Conservation (phyloP, 441 rosid species). For the Syzygium malaccense region DNA sequence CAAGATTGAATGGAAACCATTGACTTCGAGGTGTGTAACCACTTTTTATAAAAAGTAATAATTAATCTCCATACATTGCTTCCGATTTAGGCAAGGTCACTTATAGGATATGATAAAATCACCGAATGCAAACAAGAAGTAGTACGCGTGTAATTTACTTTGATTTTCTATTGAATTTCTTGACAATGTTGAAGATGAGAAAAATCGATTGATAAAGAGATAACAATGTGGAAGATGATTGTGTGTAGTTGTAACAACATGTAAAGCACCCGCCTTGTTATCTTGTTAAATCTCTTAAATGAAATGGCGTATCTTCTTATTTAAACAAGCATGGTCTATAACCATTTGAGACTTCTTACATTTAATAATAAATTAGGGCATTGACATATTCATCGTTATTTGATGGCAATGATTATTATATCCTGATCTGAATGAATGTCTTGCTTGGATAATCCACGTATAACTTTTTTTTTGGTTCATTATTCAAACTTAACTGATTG, state of each 20-base stretch:
- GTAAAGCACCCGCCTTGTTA: not conserved
- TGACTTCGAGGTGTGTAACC: not conserved
- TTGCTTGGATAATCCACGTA: not conserved
- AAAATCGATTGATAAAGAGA: not conserved
- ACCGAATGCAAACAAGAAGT: not conserved
- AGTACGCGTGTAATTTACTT: too few species aligned
- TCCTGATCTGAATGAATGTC: not conserved
- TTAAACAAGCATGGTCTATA: not conserved
- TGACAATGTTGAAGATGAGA: not conserved
- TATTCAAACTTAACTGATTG: not conserved
- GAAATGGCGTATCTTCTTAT: not conserved
- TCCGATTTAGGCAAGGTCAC: not conserved
- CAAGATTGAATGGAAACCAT: not conserved
- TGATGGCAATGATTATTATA: not conserved
- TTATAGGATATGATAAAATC: not conserved
- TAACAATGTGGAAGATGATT: not conserved
- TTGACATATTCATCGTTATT: not conserved
- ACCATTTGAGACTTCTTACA: not conserved
- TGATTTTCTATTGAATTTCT: not conserved
- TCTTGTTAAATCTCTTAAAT: not conserved
- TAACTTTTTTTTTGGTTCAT: not conserved
- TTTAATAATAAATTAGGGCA: not conserved
- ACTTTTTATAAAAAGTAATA: not conserved
- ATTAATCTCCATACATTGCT: not conserved
- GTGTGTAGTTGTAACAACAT: not conserved